These are phyloP conservation scores for Saccharomyces jurei DNA, from an alignment of 805 yeast genomes.

Conservation along the genomic window DNA sequence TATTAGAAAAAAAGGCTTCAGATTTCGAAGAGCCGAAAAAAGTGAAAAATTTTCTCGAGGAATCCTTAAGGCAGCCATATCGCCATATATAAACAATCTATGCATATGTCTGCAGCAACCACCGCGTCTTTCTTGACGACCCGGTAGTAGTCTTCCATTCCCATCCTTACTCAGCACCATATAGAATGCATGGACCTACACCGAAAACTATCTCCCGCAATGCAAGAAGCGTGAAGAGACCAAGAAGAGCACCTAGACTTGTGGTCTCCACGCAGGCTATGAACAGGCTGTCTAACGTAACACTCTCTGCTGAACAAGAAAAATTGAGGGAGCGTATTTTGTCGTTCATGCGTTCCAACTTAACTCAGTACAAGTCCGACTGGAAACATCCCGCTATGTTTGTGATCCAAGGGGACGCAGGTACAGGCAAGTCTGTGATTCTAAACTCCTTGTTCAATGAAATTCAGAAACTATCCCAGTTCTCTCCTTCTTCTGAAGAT, in stretches of 20 bases:
- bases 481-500: constrained; percentile 6
- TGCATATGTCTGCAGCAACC: not conserved
- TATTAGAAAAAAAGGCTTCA: not conserved
- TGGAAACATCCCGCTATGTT: constrained; percentile 30
- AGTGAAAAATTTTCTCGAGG: not conserved
- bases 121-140: not conserved
- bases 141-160: too few species aligned
- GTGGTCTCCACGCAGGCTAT: constrained; percentile 24
- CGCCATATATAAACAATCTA: not conserved
- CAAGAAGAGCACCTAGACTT: not conserved
- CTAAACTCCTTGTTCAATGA: constrained; percentile 38
- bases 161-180: not conserved
- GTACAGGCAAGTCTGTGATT: constrained; percentile 41
- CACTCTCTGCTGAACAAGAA: constrained; percentile 34
- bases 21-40: not conserved
- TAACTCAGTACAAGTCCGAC: constrained; percentile 10
- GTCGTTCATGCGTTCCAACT: constrained; percentile 23
- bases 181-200: not conserved
- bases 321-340: constrained; percentile 26
- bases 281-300: constrained; percentile 32
- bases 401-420: constrained; percentile 42
- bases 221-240: not conserved
- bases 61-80: not conserved
- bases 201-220: not conserved
- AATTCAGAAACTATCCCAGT: constrained; percentile 29